These are phyloP conservation scores for Moniliella sp. DNA, from an alignment of 1,284 basidiomycete species.

Conservation along the genomic window DNA sequence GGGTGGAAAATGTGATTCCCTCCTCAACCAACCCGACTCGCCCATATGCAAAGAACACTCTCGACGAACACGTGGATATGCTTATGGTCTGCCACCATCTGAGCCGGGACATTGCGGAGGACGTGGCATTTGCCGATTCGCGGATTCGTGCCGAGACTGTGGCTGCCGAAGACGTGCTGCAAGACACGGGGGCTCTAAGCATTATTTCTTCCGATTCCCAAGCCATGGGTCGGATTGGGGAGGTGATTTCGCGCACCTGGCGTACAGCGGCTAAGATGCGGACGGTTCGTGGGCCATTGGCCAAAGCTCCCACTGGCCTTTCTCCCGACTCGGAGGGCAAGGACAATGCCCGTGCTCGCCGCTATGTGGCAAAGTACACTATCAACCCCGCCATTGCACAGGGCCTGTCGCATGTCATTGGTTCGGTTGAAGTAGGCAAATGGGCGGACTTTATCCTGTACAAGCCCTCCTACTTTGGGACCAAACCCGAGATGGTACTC, in stretches of 20 bases:
- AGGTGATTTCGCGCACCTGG: slow-evolving; percentile 83
- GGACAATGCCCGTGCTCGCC: slow-evolving; percentile 89
- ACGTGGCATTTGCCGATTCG: slow-evolving; percentile 86
- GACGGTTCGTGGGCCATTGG: slow-evolving; percentile 51
- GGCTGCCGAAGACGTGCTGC: slow-evolving; percentile 87
- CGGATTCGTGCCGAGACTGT: slow-evolving; percentile 89
- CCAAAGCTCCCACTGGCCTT: slow-evolving; percentile 12
- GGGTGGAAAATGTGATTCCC: slow-evolving; percentile 71
- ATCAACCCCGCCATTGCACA: slow-evolving; percentile 91
- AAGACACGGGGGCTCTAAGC: slow-evolving; percentile 74
- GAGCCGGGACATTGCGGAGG: slow-evolving; percentile 45
- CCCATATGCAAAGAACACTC: slow-evolving; percentile 71
- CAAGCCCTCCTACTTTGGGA: slow-evolving; percentile 76
- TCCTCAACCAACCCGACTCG: slow-evolving; percentile 92
- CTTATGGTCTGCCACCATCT: slow-evolving; percentile 52
- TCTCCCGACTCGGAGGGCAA: slow-evolving; percentile 42
- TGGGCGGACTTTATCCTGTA: slow-evolving; percentile 85
- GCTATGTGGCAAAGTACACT: slow-evolving; percentile 89
- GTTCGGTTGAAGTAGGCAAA: slow-evolving; percentile 58
- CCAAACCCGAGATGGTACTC: slow-evolving; percentile 71
- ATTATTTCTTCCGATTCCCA: slow-evolving; percentile 91
- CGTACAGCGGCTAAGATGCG: slow-evolving; percentile 88
- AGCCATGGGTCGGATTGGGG: slow-evolving; percentile 84
- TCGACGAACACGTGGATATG: slow-evolving; percentile 96
- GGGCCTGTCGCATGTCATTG: slow-evolving; percentile 68